Evolutionary conservation across 2,329 filamentous ascomycete genomes (phyloP), one percentile per base, ranked within the genome.

Genomic region (Colletotrichum acutatum): DNA sequence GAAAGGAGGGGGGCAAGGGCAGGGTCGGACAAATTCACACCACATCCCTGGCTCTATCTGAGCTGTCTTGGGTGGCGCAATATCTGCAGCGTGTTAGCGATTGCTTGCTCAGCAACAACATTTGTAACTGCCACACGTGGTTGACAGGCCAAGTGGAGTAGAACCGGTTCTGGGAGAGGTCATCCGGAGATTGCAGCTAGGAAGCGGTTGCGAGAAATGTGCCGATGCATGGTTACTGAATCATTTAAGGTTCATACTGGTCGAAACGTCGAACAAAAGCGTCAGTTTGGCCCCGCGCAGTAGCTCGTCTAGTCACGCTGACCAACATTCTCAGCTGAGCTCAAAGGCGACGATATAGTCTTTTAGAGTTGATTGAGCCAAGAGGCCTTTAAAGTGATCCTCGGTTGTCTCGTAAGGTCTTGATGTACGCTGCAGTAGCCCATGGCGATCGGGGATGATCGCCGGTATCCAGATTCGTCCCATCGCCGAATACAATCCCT

Each of bases 211-310:
- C 12, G 56, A 52, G n/a, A 30, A 61, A 61, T 61, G 9, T 60
- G 46, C 60, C 49, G 46, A 70, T 32, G 19, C 66, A 71, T 66
- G 66, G 56, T 30, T 65, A 49, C 34, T 70, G 60, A 72, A 56
- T 72, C 60, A 57, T 60, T 37, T 52, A 28, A 59, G 66, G 60
- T 56, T 65, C 46, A 65, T 37, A 22, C 46, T 65, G 54, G 54
- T 52, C 56, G 24, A 34, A 68, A 64, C 22, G 32, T 26, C 32
- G 28, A 14, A 30, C 28, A 28, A 19, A 16, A 46, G 49, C 30
- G 42, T n/a, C 30, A 42, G 22, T 46, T 56, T 49, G n/a, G 70
- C 66, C 66, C 53, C 54, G 42, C 42, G 42, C 28, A 46, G 34
- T 28, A 65, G 53, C 12, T 34, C 16, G 24, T 26, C 24, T 54